Evolutionary conservation across 1,284 basidiomycete genomes (phyloP).

Genomic region (Golubevia pallescens): DNA sequence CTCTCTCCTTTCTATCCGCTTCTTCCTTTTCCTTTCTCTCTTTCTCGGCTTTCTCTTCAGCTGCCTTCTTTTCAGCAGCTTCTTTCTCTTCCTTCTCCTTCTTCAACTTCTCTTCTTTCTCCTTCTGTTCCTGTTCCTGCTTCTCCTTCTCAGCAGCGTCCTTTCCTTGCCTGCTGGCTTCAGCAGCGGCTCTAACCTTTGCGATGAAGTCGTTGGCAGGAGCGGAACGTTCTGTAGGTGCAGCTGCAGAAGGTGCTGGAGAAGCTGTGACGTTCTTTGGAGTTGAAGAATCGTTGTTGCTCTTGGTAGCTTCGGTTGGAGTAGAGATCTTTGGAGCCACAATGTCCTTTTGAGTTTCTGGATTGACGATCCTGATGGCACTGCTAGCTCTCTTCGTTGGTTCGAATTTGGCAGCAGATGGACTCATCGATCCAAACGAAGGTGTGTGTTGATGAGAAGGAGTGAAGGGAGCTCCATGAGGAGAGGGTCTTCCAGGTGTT

Average conservation of each 20-base stretch:
- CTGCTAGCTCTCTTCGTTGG: conserved; percentile 54
- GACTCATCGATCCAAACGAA: conserved; percentile 55
- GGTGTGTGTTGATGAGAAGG: conserved; percentile 6
- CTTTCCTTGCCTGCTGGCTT: conserved; percentile 22
- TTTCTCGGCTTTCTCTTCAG: conserved; percentile 19
- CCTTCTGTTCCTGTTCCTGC: conserved; percentile 1
- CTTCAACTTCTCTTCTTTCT: conserved; percentile 3
- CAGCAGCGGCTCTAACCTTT: not conserved
- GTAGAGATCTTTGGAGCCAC: conserved; percentile 7
- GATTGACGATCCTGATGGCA: conserved; percentile 62
- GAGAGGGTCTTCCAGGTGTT: conserved; percentile 3
- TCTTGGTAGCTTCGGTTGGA: not conserved
- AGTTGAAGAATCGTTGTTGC: not conserved
- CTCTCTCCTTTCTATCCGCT: conserved; percentile 16
- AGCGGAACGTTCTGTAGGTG: conserved; percentile 15
- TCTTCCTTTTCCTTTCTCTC: conserved; percentile 5
- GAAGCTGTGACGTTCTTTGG: conserved; percentile 2
- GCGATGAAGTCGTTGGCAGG: conserved; percentile 12
- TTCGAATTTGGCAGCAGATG: conserved; percentile 58
- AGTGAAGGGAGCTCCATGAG: not conserved
- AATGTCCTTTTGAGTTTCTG: conserved; percentile 56
- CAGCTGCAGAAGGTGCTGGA: conserved; percentile 10
- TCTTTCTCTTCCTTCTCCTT: conserved; percentile 18
- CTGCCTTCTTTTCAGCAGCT: conserved; percentile 23
- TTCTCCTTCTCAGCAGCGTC: conserved; percentile 23